Conservation (phyloP, 1,284 basidiomycete species). For the Phlebopus sp. region DNA sequence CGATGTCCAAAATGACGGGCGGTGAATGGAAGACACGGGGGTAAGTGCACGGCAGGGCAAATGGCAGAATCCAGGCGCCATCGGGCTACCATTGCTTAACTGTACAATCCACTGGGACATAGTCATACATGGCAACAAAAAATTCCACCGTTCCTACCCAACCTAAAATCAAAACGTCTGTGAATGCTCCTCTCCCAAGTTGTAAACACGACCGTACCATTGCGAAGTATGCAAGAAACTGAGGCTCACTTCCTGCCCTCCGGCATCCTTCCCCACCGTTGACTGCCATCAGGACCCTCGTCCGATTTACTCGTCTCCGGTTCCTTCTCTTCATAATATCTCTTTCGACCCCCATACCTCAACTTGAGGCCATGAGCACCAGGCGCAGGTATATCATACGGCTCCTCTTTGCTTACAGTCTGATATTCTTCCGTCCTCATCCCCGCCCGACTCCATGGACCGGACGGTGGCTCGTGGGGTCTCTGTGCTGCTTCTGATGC, state of each 20-base stretch:
- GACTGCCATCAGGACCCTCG: constrained; percentile 35
- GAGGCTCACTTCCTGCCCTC: constrained; percentile 21
- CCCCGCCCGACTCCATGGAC: constrained; percentile 49
- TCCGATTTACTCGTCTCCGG: constrained; percentile 28
- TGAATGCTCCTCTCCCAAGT: too few relatives aligned
- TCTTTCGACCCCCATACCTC: constrained; percentile 33
- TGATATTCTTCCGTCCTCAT: constrained; percentile 46
- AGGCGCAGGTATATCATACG: constrained; percentile 46
- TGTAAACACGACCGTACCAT: too few relatives aligned
- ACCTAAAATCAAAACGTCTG: too few relatives aligned
- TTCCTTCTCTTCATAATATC: constrained; percentile 14
- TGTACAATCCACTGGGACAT: too few relatives aligned
- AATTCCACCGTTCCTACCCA: too few relatives aligned
- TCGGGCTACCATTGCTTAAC: too few relatives aligned
- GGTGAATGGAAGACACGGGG: too few relatives aligned
- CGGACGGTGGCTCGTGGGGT: constrained; percentile 52
- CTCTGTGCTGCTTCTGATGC: constrained; percentile 47
- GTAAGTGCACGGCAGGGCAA: too few relatives aligned
- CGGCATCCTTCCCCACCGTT: constrained; percentile 36
- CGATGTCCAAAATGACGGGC: too few relatives aligned
- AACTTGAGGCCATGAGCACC: constrained; percentile 28
- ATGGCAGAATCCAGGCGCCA: too few relatives aligned
- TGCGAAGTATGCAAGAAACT: too few relatives aligned
- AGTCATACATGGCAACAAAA: too few relatives aligned
- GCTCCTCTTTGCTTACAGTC: constrained; percentile 35